Base-by-base conservation (phyloP, 176 grass and related monocot genomes). In the Aegilops tauschii region DNA sequence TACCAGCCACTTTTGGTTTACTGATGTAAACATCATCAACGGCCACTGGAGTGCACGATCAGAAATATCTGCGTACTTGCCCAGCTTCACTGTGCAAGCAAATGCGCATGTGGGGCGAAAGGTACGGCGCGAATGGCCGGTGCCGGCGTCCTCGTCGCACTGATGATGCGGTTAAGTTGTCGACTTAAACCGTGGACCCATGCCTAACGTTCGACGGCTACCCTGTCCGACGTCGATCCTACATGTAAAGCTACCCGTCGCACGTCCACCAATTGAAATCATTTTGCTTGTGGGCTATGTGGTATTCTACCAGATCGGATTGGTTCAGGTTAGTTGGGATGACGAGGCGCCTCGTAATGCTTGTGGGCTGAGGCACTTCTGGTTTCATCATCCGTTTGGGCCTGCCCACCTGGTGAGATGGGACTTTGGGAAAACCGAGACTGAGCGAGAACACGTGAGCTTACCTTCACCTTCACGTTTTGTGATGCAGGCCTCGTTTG, bases 201-300 rank as follows among this genome's bases (percentile, higher is more conserved):
- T 20, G 84, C 84, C 84, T 83, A 90, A 90, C 84, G 42, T 73
- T 65, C 58, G 80, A 78, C 35, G 83, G 17, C 30, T 29, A 56
- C 72, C 45, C 56, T 59, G 18, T 59, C 56, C 20, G 6, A 28
- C 21, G 6, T 90, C 54, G 4, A 82, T 84, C 89, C 89, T 56
- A 91, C 85, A 61, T 91, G 89, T 80, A 91, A 91, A 87, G 85
- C 1, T 30, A 40, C 68, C 68, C 81, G 69, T 84, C 80, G 32
- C 44, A n/a, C 68, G 23, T 66, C 69, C 59, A 63, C 56, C 37
- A 54, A 77, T 77, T 37, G 20, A 12, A 36, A 62, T 3, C 29
- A 4, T 29, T 12, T 2, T 61, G 39, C 17, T 12, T 23, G 45
- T 13, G 12, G 6, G 40, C 40, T 42, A 42, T 42, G 40, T 36